Conservation (phyloP, 345 rosid genomes). For the Passiflora organensis region DNA sequence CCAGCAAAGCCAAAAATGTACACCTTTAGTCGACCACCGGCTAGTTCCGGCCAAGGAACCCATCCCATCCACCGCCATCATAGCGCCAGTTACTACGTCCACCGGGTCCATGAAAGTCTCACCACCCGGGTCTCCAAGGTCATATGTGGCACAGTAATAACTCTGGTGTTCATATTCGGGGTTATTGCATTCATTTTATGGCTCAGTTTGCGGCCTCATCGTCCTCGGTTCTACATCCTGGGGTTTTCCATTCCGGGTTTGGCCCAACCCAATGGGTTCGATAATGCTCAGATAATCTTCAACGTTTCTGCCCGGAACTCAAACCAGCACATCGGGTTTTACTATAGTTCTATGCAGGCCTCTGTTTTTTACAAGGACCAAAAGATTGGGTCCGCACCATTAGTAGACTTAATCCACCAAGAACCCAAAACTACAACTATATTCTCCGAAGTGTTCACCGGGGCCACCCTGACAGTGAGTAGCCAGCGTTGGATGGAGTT, state of each 20-base stretch:
- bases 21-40: constrained; percentile 2
- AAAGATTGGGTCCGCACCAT: constrained; percentile 42
- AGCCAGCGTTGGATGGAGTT: constrained; percentile 62
- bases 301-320: constrained; percentile 66
- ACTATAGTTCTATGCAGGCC: constrained; percentile 49
- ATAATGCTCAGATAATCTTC: constrained; percentile 51
- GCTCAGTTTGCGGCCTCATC: constrained; percentile 84
- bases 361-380: constrained; percentile 58
- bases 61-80: constrained; percentile 29
- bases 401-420: constrained; percentile 45
- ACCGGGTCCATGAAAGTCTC: constrained; percentile 62
- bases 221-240: constrained; percentile 52
- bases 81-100: constrained; percentile 40
- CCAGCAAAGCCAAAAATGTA: constrained; percentile 4
- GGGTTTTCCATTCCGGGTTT: constrained; percentile 50
- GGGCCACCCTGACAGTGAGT: constrained; percentile 51
- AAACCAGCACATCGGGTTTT: constrained; percentile 55
- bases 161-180: constrained; percentile 43
- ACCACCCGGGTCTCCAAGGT: constrained; percentile 50
- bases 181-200: constrained; percentile 53
- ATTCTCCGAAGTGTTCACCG: constrained; percentile 37
- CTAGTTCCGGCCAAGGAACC: not conserved
- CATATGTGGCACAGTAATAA: constrained; percentile 49
- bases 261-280: constrained; percentile 39
- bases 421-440: constrained; percentile 64